Percentiles rank a stretch among this genome's conserved stretches.
phyloP scores from a whole-genome alignment of 1,284 basidiomycete species.

The Ceratobasidium theobromae region DNA sequence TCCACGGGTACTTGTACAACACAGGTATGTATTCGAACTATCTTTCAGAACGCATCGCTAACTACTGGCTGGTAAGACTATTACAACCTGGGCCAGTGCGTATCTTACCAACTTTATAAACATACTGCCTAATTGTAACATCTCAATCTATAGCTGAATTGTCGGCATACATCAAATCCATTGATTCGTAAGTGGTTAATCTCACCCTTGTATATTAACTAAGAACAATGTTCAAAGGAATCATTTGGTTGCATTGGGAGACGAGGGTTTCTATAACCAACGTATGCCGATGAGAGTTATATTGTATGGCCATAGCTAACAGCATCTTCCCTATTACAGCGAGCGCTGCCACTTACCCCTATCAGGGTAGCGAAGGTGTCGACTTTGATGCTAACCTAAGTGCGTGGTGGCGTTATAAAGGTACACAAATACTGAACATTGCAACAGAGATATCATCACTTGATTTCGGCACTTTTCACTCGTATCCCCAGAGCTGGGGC shows the following conservation, averaged over 20 bases:
- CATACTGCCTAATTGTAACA: background rate
- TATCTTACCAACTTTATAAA: background rate
- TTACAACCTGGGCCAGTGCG: conserved; percentile 2
- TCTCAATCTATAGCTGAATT: background rate
- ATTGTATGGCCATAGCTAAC: background rate
- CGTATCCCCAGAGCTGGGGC: conserved; percentile 38
- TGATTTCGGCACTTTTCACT: conserved; percentile 66
- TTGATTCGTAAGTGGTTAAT: conserved; percentile 33
- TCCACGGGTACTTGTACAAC: conserved; percentile 24
- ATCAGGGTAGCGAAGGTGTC: conserved; percentile 45
- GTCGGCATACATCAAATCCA: conserved; percentile 39
- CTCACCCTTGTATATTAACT: background rate
- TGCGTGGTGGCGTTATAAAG: background rate
- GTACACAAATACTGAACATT: background rate
- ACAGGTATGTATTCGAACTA: background rate
- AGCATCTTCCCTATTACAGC: background rate
- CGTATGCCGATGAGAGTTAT: background rate
- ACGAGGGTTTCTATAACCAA: conserved; percentile 39
- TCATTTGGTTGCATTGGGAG: conserved; percentile 36
- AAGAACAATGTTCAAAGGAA: background rate
- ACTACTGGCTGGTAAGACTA: background rate
- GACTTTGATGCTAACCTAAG: conserved; percentile 56
- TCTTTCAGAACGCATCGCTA: background rate
- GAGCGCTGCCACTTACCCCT: background rate
- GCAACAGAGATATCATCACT: conserved; percentile 50